Evolutionary conservation across 192 early-diverging fungal genomes (phyloP).

Genomic region (Linnemannia exigua): DNA sequence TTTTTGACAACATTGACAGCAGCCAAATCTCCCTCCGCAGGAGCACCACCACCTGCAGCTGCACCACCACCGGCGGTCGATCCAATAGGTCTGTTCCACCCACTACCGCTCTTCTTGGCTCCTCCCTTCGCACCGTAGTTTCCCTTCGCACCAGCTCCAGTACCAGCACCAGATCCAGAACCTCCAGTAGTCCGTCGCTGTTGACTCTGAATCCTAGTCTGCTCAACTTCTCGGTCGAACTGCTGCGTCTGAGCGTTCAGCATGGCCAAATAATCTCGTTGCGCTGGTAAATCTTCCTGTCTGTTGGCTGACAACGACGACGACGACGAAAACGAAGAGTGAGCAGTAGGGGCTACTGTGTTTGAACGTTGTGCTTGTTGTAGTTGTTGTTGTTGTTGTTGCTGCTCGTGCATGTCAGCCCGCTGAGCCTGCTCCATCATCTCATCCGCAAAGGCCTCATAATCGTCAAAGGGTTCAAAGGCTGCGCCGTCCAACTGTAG

Average conservation of each 20-base stretch:
- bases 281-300: conserved; percentile 26
- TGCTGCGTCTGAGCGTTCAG: conserved; percentile 3
- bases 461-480: conserved; percentile 47
- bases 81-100: conserved; percentile 22
- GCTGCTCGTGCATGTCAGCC: neutral
- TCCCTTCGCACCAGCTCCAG: too few species aligned
- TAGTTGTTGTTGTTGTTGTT: neutral
- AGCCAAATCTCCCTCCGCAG: conserved; percentile 21
- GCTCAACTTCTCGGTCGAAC: conserved; percentile 3
- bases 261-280: conserved; percentile 32
- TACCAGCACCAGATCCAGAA: neutral
- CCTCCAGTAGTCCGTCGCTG: conserved; percentile 3
- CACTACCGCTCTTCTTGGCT: neutral
- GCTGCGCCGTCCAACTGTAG: conserved; percentile 37
- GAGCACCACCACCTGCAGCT: conserved; percentile 8
- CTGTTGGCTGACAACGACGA: neutral
- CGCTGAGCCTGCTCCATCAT: conserved; percentile 44
- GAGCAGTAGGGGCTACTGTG: neutral
- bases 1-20: conserved; percentile 30
- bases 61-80: neutral
- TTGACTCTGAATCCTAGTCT: neutral
- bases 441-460: conserved; percentile 42
- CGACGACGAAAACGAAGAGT: neutral
- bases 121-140: too few species aligned
- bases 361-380: neutral